Evolutionary conservation across 805 yeast genomes (phyloP).

Genomic region (Candida bentonensis): DNA sequence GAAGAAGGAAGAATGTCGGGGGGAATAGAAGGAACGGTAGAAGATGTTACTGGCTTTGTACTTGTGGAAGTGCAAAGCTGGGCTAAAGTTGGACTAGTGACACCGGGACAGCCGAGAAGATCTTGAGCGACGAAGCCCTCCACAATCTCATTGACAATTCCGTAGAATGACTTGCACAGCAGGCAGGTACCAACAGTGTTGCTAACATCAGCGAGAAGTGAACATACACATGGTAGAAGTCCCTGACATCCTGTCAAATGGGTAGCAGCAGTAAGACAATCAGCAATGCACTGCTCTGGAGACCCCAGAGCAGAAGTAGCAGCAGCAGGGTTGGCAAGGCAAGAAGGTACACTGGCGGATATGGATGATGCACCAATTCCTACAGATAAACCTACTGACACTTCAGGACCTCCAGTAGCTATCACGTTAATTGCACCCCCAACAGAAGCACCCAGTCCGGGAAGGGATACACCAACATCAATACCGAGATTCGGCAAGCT

Average conservation of each 20-base stretch:
- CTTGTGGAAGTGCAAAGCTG: not conserved
- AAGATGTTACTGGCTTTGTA: too few species aligned
- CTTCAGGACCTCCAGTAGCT: too few species aligned
- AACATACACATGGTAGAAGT: not conserved
- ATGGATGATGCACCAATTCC: too few species aligned
- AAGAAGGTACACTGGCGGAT: not conserved
- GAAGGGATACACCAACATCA: not conserved
- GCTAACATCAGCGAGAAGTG: not conserved
- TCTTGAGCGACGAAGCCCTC: not conserved
- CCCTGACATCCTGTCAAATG: not conserved
- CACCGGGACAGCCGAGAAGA: not conserved
- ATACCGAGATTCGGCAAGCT: not conserved
- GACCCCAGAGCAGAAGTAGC: not conserved
- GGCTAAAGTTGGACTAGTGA: not conserved
- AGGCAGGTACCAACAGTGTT: slow-evolving; percentile 1
- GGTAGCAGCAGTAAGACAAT: not conserved
- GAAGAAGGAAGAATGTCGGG: too few species aligned
- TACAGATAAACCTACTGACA: too few species aligned
- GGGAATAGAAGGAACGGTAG: too few species aligned
- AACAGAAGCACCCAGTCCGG: not conserved
- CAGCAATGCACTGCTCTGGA: not conserved
- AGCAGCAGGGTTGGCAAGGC: not conserved
- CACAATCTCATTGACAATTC: not conserved
- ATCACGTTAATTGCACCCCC: not conserved
- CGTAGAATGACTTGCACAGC: not conserved